Evolutionary conservation across 1,139 yeast species (phyloP), one percentile per base, ranked within the genome.

Genomic region (Geotrichum bryndzae): DNA sequence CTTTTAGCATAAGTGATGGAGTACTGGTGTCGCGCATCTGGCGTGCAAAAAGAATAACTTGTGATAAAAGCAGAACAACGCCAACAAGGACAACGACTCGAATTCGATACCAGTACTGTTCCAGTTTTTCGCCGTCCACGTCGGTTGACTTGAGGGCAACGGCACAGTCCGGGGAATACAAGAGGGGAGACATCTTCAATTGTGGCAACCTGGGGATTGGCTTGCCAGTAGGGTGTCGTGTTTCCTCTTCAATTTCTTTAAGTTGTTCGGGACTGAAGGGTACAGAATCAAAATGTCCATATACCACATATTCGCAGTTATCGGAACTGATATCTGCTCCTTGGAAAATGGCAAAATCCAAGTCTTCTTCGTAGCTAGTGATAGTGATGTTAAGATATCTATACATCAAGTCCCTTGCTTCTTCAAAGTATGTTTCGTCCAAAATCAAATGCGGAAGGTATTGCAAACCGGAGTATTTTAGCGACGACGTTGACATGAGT

Each of bases 91-190:
- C 62, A 6, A 67, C 66, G 13, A 62, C 52, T 22, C 75, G 65
- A 31, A 69, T 66, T 7, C 71, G 64, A 82, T 74, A 58, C 79
- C 80, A 76, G 57, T 77, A 79, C 3, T 84, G 78, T 67, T 84
- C 90, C 60, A 77, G 74, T 64, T 84, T 82, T 23, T 81, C 76
- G 0, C 96, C 97, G n/a, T 66, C 67, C n/a, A 83, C 76, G 3
- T 72, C 69, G 31, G 76, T 76, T 15, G 82, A 68, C 1, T 77
- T 72, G 11, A 89, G 66, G 0, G 81, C 73, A 2, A 87, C 71
- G 0, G 92, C 96, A 76, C 98, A 92, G 71, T 92, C 96, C 0
- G 97, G 97, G 0, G 97, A 90, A 69, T 88, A 91, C 23, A 90
- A 65, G 29, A 89, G 66, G 5, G 87, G 89, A 7, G 80, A 73